Base-by-base conservation (phyloP, 2,329 filamentous ascomycete species). In the Cadophora malorum region DNA sequence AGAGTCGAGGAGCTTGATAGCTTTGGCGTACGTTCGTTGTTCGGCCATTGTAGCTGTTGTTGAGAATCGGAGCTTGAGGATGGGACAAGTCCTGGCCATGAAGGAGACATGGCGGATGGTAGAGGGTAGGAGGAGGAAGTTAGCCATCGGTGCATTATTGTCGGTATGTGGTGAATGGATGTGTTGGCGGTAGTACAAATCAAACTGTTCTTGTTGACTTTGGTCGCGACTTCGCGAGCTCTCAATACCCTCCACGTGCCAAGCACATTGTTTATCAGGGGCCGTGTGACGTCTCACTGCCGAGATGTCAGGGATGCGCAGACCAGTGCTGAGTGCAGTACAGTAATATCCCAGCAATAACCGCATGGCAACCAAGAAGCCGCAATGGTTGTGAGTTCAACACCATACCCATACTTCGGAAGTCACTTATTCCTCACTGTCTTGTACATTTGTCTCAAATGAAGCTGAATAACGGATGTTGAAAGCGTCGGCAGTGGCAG, bases 1-100 rank as follows among this genome's bases (percentile, higher is more conserved):
- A 9, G 67, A 67, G 21, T 73, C 64, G 35, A 77, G 71, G 2
- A 76, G 70, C 0, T 31, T 38, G 9, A 76, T 35, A 1, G 75
- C 74, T 56, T 75, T 60, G 9, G 60, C 31, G 25, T 75, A 76
- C 21, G 63, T 70, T 65, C 63, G 31, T 0, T 64, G 35, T 3
- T 63, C 52, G 4, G 45, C n/a, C 53, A 45, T 56, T n/a, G 35
- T 52, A 10, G 59, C 5, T 9, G 50, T 59, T 23, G 64, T 55
- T 53, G 64, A 70, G 33, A 66, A 66, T 12, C n/a, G 47, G 10
- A n/a, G 45, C 49, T 66, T 33, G 41, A n/a, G 47, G 35, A 41
- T 4, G 56, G n/a, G 38, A 56, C 25, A 56, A 25, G 35, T 19
- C 12, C 31, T n/a, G 28, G 16, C 33, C n/a, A 28, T 55, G 45